phyloP scores from a whole-genome alignment of 1,139 yeast species.

The Saccharomyces hybrid region DNA sequence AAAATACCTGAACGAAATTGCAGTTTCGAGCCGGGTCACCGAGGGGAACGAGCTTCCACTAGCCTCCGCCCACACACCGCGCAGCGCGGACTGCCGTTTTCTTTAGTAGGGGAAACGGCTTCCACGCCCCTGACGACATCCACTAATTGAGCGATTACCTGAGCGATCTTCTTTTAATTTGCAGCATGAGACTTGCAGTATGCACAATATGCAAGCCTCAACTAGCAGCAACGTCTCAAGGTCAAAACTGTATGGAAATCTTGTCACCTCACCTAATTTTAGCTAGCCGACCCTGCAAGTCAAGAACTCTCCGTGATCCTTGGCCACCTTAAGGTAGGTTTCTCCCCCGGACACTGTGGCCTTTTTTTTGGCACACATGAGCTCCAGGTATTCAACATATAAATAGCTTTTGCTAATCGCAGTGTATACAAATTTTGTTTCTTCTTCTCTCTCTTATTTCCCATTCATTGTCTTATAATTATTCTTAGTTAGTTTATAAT shows the following conservation, averaged over 20 bases:
- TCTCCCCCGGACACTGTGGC: conserved; percentile 1
- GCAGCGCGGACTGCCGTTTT: not conserved
- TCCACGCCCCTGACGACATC: not conserved
- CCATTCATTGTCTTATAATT: not conserved
- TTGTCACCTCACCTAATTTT: not conserved
- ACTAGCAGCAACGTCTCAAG: not conserved
- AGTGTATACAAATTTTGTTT: not conserved
- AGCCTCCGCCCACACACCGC: not conserved
- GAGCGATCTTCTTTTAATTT: not conserved
- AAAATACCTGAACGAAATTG: not conserved
- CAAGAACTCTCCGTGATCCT: not conserved
- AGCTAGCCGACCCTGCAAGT: not conserved
- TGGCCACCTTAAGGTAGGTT: not conserved
- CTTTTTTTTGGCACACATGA: not conserved
- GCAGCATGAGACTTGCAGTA: not conserved
- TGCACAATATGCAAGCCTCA: not conserved
- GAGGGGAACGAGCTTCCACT: not conserved
- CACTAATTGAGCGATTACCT: conserved; percentile 1
- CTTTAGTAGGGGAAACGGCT: not conserved
- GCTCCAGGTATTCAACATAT: not conserved
- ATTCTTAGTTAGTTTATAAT: conserved; percentile 2
- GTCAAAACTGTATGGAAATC: not conserved
- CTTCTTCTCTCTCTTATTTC: not conserved
- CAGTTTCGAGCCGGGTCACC: not conserved
- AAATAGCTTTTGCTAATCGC: not conserved